A percentile compares a stretch with the other conserved stretches of the same genome.
Conservation (phyloP, 805 yeast species). For the Pichia californica region DNA sequence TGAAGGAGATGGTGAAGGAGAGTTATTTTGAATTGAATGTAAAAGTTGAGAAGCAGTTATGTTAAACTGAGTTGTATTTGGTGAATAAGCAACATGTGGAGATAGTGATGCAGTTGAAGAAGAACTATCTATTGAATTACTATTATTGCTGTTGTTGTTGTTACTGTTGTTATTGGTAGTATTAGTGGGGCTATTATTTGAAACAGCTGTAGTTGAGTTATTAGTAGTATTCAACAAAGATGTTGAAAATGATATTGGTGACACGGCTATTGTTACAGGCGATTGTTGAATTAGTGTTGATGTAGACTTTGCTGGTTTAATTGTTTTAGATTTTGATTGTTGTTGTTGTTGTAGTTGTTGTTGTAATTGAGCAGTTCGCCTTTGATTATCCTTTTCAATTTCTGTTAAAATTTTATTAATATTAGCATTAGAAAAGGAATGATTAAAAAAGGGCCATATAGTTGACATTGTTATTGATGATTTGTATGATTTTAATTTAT, state of each 20-base stretch:
- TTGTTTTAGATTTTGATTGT: background rate
- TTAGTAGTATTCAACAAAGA: slow-evolving; percentile 1
- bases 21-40: slow-evolving; percentile 29
- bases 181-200: background rate
- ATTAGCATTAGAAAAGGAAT: slow-evolving; percentile 31
- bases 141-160: slow-evolving; percentile 1
- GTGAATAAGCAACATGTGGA: slow-evolving; percentile 19
- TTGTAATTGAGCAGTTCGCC: slow-evolving; percentile 8
- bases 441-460: slow-evolving; percentile 35
- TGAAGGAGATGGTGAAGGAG: slow-evolving; percentile 10
- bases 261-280: no score
- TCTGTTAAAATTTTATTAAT: slow-evolving; percentile 32
- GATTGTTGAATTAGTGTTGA: background rate
- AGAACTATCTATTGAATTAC: slow-evolving; percentile 3
- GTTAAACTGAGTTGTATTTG: slow-evolving; percentile 17
- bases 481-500: no score
- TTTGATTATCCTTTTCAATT: slow-evolving; percentile 30
- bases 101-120: slow-evolving; percentile 15
- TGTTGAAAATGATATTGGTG: slow-evolving; percentile 4
- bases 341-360: background rate
- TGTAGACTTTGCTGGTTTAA: background rate
- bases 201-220: background rate
- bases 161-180: background rate
- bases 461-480: slow-evolving; percentile 24
- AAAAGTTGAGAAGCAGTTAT: slow-evolving; percentile 29